A percentile compares a stretch with the other conserved stretches of the same genome.
phyloP scores from a whole-genome alignment of 352 stramenopile species.

The Thalassiosira oceanica region DNA sequence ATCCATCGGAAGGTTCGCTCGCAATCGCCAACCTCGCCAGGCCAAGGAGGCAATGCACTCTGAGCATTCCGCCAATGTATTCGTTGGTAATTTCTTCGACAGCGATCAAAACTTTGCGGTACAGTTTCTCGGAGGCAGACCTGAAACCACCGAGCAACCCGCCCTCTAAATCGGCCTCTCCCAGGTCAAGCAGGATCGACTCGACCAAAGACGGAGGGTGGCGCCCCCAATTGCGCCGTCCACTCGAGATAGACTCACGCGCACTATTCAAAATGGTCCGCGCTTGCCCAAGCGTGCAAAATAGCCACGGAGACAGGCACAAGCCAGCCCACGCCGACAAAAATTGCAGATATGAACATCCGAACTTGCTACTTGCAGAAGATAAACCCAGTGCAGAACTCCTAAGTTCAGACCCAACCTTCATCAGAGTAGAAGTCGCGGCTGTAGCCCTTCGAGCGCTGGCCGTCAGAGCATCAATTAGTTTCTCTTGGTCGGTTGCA shows the following conservation, averaged over 20 bases:
- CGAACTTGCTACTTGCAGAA: constrained; percentile 42
- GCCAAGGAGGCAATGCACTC: constrained; percentile 50
- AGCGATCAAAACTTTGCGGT: constrained; percentile 21
- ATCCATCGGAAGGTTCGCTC: background rate
- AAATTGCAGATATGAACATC: constrained; percentile 47
- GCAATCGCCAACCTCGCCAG: constrained; percentile 28
- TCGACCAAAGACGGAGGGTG: constrained; percentile 35
- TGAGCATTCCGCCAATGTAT: constrained; percentile 19
- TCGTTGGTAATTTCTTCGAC: constrained; percentile 11
- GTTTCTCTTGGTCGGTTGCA: constrained; percentile 1
- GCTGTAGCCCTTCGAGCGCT: no score
- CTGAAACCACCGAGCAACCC: constrained; percentile 50
- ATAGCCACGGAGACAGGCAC: constrained; percentile 54
- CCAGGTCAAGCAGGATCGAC: constrained; percentile 54
- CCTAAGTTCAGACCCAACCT: no score
- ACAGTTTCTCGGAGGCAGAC: constrained; percentile 27
- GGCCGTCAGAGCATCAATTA: no score
- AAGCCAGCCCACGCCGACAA: constrained; percentile 62
- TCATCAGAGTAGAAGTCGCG: no score
- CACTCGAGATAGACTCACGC: constrained; percentile 20
- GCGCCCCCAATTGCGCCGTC: constrained; percentile 35
- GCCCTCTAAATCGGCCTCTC: constrained; percentile 62
- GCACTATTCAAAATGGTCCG: constrained; percentile 43
- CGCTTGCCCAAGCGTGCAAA: constrained; percentile 58
- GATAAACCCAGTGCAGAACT: no score